A percentile compares a stretch with the other conserved stretches of the same genome.
Conservation (phyloP, 768 basidiomycete species). For the Terana coerulea region DNA sequence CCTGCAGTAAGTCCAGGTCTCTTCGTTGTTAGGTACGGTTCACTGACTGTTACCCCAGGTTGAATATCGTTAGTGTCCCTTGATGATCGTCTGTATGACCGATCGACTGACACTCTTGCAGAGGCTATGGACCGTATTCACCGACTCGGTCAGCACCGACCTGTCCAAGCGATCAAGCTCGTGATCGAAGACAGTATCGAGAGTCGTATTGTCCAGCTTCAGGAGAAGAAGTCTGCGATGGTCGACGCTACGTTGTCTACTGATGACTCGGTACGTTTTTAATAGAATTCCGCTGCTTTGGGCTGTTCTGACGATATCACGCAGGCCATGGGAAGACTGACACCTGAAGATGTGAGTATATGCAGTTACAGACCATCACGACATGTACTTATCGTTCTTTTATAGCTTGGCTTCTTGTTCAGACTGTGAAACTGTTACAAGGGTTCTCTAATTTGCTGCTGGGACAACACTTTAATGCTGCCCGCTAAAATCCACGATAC, state of each 20-base stretch:
- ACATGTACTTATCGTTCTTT: slow-evolving; percentile 3
- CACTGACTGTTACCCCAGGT: slow-evolving; percentile 38
- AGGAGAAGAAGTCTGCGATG: slow-evolving; percentile 97
- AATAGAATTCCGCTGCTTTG: background rate
- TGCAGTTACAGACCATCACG: background rate
- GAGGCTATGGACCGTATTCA: slow-evolving; percentile 98
- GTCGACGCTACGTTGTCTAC: slow-evolving; percentile 81
- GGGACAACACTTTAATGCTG: no score
- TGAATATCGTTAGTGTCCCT: slow-evolving; percentile 64
- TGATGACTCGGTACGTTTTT: slow-evolving; percentile 64
- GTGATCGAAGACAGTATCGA: slow-evolving; percentile 97
- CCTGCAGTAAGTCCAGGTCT: slow-evolving; percentile 57
- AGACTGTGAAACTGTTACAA: no score
- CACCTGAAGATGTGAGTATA: slow-evolving; percentile 61
- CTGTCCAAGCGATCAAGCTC: slow-evolving; percentile 90
- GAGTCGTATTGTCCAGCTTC: slow-evolving; percentile 92
- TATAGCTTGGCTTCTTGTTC: slow-evolving; percentile 43
- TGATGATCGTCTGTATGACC: background rate
- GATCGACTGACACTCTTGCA: slow-evolving; percentile 28
- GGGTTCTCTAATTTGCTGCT: no score
- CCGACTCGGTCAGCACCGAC: slow-evolving; percentile 90
- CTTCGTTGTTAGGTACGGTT: background rate
- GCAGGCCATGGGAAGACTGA: slow-evolving; percentile 90
- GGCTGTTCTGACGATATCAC: slow-evolving; percentile 9
- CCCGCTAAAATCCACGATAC: no score